Evolutionary conservation across 345 rosid genomes (phyloP).

Genomic region (Acer yangbiense): DNA sequence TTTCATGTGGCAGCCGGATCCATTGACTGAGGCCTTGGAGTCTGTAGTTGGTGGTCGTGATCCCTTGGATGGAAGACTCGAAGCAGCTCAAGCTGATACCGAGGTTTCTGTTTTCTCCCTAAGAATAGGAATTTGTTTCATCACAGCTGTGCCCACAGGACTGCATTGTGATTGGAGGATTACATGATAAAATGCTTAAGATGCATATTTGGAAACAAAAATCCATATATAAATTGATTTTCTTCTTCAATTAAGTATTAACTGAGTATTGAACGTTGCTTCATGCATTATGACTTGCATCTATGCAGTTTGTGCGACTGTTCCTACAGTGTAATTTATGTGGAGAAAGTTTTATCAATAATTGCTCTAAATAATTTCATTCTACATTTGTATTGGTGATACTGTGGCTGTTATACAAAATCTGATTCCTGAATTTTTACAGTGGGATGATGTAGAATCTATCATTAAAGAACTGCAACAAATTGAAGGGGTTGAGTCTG

Average conservation of each 20-base stretch:
- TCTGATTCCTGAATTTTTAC: conserved; percentile 27
- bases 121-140: not conserved
- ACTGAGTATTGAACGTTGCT: not conserved
- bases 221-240: not conserved
- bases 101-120: conserved; percentile 51
- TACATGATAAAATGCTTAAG: not conserved
- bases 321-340: not conserved
- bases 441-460: conserved; percentile 96
- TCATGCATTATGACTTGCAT: not conserved
- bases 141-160: not conserved
- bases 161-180: not conserved
- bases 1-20: conserved; percentile 70
- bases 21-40: conserved; percentile 75
- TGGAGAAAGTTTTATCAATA: not conserved
- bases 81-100: conserved; percentile 69
- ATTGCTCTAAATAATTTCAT: not conserved
- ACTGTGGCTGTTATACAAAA: conserved; percentile 12
- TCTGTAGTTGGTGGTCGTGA: conserved; percentile 67
- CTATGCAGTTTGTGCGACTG: not conserved
- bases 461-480: conserved; percentile 74
- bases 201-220: not conserved
- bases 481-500: conserved; percentile 76
- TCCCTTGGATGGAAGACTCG: conserved; percentile 58
- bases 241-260: not conserved
- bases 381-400: conserved; percentile 3